Percentiles rank a stretch among this genome's conserved stretches.
These are phyloP conservation scores for Musa itinerans DNA, from an alignment of 176 grass and related monocot species.

Conservation along the genomic window DNA sequence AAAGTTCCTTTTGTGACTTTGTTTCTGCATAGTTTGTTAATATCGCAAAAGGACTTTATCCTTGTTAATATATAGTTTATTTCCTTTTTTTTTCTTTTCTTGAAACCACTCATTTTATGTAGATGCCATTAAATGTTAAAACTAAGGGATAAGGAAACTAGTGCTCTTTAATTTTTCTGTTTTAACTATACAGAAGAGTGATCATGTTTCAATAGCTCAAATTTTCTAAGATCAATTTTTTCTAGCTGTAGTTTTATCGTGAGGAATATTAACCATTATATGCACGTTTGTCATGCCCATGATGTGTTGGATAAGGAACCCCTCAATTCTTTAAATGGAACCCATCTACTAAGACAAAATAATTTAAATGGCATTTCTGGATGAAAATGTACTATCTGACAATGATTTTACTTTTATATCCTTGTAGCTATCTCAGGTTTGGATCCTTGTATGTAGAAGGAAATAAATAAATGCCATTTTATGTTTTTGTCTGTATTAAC, in stretches of 20 bases:
- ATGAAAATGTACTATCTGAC: neutral
- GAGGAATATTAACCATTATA: neutral
- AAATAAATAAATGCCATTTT: neutral
- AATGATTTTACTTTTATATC: neutral
- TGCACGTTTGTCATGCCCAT: neutral
- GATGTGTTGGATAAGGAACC: neutral
- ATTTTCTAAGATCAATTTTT: neutral
- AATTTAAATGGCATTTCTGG: neutral
- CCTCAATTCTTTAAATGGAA: neutral
- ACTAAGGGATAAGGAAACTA: too few relatives aligned
- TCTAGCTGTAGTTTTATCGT: neutral
- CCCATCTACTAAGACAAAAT: neutral
- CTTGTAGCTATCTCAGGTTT: neutral
- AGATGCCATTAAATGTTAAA: neutral
- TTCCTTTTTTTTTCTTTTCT: neutral
- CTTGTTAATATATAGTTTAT: neutral
- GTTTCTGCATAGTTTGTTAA: constrained; percentile 2
- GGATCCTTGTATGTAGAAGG: neutral
- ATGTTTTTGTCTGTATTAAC: neutral
- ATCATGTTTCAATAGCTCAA: neutral
- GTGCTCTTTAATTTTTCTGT: too few relatives aligned
- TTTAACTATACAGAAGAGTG: too few relatives aligned
- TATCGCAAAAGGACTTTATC: neutral
- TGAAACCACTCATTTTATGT: neutral
- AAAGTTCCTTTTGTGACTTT: constrained; percentile 1